Base-by-base conservation (phyloP, 176 grass and related monocot genomes). In the Zoysia pacifica region DNA sequence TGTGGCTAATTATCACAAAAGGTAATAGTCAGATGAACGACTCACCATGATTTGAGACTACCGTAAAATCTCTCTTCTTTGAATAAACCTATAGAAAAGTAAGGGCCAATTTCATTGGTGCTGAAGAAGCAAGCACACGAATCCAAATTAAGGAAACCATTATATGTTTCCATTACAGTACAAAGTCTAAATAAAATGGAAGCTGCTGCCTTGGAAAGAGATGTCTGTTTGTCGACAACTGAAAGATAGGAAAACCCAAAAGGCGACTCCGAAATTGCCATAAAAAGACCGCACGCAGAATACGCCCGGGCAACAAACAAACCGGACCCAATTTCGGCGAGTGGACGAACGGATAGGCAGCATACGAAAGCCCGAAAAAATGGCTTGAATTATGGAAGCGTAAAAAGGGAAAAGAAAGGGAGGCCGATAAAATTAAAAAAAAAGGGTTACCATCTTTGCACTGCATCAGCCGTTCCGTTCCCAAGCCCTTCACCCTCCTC, bases 391-490 rank as follows among this genome's bases (percentile, higher is more conserved):
- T 13, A 68, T 48, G 48, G 48, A 82, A 56, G 73, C 87, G 72
- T 82, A 69, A 56, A 83, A 28, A 28, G 78, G 19, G 62, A 73
- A 79, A 81, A 78, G 53, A 69, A 75, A 70, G 9, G 4, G 10
- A 41, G 5, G 3, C 11, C 18, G 0, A 3, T 63, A 58, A 41
- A 73, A 28, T 28, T 28, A 28, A 28, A 4, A 73, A 59, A 46
- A 82, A 87, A 69, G 56, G 67, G 40, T 84, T 88, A 47, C 85
- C 82, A 89, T 80, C 77, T 89, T 89, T 85, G 87, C 82, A 76
- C 76, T 70, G 40, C 70, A 70, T 70, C 62, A 75, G 65, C 58
- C 2, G 8, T 64, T 59, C 65, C 28, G 28, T 28, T 28, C 28
- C 28, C 62, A 49, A 35, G 5, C 45, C 50, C 0, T 0, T 28